These are phyloP conservation scores for Exserohilum turcica DNA, from an alignment of 2,329 filamentous ascomycete species.

Conservation along the genomic window DNA sequence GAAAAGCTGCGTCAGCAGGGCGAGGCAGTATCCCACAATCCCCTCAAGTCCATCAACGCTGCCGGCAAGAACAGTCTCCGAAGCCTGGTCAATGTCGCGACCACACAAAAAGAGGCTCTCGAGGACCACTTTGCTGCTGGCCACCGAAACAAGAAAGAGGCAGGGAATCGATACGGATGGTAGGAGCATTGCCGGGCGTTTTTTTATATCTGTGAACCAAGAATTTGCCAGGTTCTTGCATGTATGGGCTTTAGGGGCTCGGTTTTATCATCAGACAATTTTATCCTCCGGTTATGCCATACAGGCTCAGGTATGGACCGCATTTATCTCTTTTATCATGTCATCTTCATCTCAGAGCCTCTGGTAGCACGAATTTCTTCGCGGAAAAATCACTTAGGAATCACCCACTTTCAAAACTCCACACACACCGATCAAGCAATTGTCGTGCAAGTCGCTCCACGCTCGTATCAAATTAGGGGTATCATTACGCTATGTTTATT, in stretches of 20 bases:
- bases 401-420: too few relatives aligned
- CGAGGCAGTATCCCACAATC: slow-evolving; percentile 75
- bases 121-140: slow-evolving; percentile 91
- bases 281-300: too few relatives aligned
- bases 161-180: slow-evolving; percentile 85
- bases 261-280: neutral
- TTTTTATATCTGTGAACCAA: neutral
- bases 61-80: slow-evolving; percentile 88
- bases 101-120: slow-evolving; percentile 80
- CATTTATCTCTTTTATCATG: too few relatives aligned
- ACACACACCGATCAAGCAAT: too few relatives aligned
- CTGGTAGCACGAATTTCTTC: too few relatives aligned
- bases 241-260: neutral
- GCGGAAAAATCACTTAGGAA: too few relatives aligned
- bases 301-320: too few relatives aligned
- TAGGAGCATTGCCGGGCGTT: slow-evolving; percentile 32
- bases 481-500: slow-evolving; percentile 10
- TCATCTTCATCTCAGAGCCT: too few relatives aligned
- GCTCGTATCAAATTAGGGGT: neutral
- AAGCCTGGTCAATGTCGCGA: slow-evolving; percentile 83
- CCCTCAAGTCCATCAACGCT: slow-evolving; percentile 74
- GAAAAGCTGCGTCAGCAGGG: slow-evolving; percentile 73
- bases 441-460: too few relatives aligned
- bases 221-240: too few relatives aligned
- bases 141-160: slow-evolving; percentile 78